Conservation (phyloP, 2,329 filamentous ascomycete species). For the Metarhizium anisopliae region DNA sequence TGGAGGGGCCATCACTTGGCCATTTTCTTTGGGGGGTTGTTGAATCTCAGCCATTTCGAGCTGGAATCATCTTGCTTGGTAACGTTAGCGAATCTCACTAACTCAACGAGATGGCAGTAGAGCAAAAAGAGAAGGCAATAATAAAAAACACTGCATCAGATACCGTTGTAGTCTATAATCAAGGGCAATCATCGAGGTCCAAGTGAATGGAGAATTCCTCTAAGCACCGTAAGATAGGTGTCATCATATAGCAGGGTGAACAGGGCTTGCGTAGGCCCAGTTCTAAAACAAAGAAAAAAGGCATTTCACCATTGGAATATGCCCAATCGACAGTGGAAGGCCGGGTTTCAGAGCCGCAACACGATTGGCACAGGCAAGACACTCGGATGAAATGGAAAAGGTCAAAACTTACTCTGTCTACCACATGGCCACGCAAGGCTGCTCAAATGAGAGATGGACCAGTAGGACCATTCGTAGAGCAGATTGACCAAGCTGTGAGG, state of each 20-base stretch:
- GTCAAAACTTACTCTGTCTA: conserved; percentile 18
- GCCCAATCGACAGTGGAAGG: neutral
- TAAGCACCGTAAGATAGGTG: conserved; percentile 45
- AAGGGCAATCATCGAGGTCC: conserved; percentile 53
- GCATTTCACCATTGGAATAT: neutral
- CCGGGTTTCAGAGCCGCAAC: neutral
- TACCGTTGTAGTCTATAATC: conserved; percentile 93
- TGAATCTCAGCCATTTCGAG: conserved; percentile 34
- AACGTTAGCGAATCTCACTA: neutral
- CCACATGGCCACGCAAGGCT: conserved; percentile 19
- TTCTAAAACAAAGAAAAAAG: no score
- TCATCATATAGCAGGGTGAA: conserved; percentile 48
- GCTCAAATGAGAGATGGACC: neutral
- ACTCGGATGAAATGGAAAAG: neutral
- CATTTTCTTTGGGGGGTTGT: conserved; percentile 13
- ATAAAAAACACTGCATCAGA: conserved; percentile 53
- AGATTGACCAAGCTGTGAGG: neutral
- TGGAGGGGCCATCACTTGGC: conserved; percentile 8
- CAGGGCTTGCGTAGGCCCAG: no score
- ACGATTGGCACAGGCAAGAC: neutral
- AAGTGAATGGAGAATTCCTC: conserved; percentile 45
- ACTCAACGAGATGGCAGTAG: neutral
- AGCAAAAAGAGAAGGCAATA: conserved; percentile 8
- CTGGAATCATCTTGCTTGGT: conserved; percentile 38
- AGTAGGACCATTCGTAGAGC: neutral